phyloP scores from a whole-genome alignment of 371 early-diverging fungal species.

The Capniomyces stellatus region DNA sequence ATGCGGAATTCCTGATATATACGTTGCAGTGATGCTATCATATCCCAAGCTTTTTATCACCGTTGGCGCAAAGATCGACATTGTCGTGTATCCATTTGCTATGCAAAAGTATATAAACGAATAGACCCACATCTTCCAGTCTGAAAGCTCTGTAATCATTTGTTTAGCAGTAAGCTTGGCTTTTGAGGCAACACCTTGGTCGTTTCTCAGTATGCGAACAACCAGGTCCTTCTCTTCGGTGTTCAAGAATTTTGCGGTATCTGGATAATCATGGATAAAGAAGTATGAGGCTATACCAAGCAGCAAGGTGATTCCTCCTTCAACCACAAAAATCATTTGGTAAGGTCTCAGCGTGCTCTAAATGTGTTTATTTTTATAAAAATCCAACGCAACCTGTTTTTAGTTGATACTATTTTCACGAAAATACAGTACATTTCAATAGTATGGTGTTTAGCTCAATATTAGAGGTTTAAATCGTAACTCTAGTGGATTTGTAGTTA shows the following conservation, averaged over 20 bases:
- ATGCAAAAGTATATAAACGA: constrained; percentile 5
- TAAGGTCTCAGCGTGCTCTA: too few species aligned
- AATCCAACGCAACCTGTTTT: too few species aligned
- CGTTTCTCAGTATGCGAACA: constrained; percentile 7
- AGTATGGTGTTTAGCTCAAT: too few species aligned
- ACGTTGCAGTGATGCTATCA: constrained; percentile 18
- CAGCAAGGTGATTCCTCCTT: constrained; percentile 9
- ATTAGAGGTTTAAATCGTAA: too few species aligned
- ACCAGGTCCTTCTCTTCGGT: constrained; percentile 18
- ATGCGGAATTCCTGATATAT: constrained; percentile 21
- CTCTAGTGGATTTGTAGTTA: too few species aligned
- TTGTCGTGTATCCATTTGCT: constrained; percentile 9
- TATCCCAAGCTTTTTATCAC: constrained; percentile 28
- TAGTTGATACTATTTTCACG: too few species aligned
- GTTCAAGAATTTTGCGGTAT: constrained; percentile 14
- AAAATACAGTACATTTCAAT: too few species aligned
- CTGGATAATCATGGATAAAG: constrained; percentile 20
- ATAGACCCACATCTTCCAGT: constrained; percentile 2
- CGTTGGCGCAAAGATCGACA: constrained; percentile 21
- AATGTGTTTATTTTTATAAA: too few species aligned
- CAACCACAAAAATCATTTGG: constrained; percentile 16
- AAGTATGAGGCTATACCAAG: constrained; percentile 9
- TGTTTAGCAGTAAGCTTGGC: constrained; percentile 12
- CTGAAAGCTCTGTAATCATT: constrained; percentile 9
- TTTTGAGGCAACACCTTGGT: constrained; percentile 15